Base-by-base conservation (phyloP, 2,329 filamentous ascomycete species). In the Colletotrichum lini region DNA sequence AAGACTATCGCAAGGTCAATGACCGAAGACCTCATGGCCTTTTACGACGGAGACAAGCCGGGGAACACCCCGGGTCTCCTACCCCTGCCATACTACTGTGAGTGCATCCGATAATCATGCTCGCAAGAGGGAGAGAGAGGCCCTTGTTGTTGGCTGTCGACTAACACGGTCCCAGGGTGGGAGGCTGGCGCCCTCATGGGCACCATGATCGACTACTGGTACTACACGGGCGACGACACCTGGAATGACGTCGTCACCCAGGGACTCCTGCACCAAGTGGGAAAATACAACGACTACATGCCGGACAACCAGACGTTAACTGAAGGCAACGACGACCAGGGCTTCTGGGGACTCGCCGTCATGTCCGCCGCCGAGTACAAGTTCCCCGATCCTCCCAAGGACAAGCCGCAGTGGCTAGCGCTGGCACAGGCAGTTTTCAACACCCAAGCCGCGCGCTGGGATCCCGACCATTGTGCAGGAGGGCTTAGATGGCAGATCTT, bases 401-500 rank as follows among this genome's bases (percentile, higher is more conserved):
- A 86, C 71, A 76, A 90, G 75, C 91, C 91, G 2, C 84, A 89
- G 75, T 94, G 92, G 90, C 85, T 94, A 13, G 89, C 91, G 5
- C 87, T 96, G 15, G 93, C 92, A 2, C 91, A 95, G 78, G 93
- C 92, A 61, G 92, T 94, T 40, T 97, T 96, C 84, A 94, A 97
- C 79, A 92, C 90, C 2, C 93, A 96, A 77, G 90, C 90, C 2
- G 84, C 85, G 38, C 89, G 93, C 47, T 96, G 93, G 94, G 93
- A 95, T 73, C 84, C 80, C 1, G 80, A 85, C 1, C 83, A 89
- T 62, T 97, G 94, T 75, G 86, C 85, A n/a, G 94, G 94, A 50
- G 94, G 94, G 7, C 80, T 96, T 61, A 89, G 93, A 73, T 96
- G 93, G 93, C 94, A 97, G 82, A 94, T 97, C 58, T 96, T 93